Evolutionary conservation across 1,284 basidiomycete species (phyloP).

Genomic region (Moniliella sp.): DNA sequence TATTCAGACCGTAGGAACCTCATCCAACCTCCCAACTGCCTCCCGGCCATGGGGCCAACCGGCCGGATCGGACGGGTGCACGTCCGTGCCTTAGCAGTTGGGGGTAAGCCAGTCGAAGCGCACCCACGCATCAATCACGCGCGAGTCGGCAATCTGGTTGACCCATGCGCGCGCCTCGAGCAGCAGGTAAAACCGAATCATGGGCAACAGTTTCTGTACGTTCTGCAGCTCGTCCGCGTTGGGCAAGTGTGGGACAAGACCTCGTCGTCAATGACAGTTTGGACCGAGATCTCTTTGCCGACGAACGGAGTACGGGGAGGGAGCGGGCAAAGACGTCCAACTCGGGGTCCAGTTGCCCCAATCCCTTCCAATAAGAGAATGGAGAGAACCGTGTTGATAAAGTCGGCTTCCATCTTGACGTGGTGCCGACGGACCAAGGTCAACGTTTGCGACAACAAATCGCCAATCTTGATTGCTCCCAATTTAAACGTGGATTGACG

Average conservation of each 20-base stretch:
- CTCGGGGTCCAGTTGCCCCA: slow-evolving; percentile 68
- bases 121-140: slow-evolving; percentile 21
- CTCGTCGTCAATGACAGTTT: too few relatives aligned
- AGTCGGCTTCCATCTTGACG: slow-evolving; percentile 95
- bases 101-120: slow-evolving; percentile 28
- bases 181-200: slow-evolving; percentile 24
- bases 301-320: slow-evolving; percentile 23
- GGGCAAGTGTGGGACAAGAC: slow-evolving; percentile 1
- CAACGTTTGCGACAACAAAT: slow-evolving; percentile 70
- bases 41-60: too few relatives aligned
- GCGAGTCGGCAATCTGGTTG: slow-evolving; percentile 9
- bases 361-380: slow-evolving; percentile 86
- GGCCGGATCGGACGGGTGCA: too few relatives aligned
- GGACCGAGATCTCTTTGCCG: slow-evolving; percentile 12
- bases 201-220: slow-evolving; percentile 10
- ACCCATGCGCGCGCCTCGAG: slow-evolving; percentile 16
- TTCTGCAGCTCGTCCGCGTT: slow-evolving; percentile 1
- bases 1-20: too few relatives aligned
- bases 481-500: slow-evolving; percentile 91
- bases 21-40: too few relatives aligned
- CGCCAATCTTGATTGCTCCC: slow-evolving; percentile 81
- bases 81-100: too few relatives aligned
- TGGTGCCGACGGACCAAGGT: slow-evolving; percentile 70
- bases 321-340: slow-evolving; percentile 45
- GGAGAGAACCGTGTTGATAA: slow-evolving; percentile 88